Percentiles rank a stretch among this genome's conserved stretches.
Evolutionary conservation across 495 filamentous ascomycete species (phyloP).

Genomic region (Podospora pseudoanserina): DNA sequence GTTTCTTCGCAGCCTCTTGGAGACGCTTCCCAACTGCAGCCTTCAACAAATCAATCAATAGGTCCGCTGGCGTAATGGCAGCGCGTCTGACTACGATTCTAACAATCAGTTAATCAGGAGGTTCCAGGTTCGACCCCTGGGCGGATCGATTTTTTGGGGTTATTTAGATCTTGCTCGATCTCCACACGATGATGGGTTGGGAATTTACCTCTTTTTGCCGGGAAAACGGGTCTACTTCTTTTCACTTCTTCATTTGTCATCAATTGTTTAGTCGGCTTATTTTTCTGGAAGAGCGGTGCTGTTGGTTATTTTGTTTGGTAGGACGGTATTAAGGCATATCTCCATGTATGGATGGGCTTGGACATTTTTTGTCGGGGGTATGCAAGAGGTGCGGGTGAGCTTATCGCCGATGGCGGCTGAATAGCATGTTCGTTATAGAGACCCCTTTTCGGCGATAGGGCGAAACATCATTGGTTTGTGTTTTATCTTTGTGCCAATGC

Average conservation of each 20-base stretch:
- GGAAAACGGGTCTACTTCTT: not conserved
- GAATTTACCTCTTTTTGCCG: not conserved
- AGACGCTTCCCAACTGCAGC: not conserved
- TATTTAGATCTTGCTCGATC: not conserved
- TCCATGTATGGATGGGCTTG: not conserved
- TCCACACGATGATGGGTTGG: not conserved
- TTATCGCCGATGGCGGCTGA: not conserved
- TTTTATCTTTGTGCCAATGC: not conserved
- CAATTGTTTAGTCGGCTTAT: not conserved
- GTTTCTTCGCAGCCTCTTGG: not conserved
- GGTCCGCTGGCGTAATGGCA: slow-evolving; percentile 6
- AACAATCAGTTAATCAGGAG: not conserved
- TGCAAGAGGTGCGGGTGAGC: not conserved
- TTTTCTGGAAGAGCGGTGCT: no score
- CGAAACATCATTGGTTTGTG: not conserved
- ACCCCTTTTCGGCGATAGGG: not conserved
- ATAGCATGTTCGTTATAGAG: not conserved
- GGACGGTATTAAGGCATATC: no score
- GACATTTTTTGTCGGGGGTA: not conserved
- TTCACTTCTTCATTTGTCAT: not conserved
- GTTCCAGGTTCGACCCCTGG: slow-evolving; percentile 6
- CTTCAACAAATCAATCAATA: not conserved
- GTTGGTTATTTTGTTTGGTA: no score
- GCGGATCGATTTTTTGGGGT: not conserved
- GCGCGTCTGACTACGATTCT: slow-evolving; percentile 4